Conservation (phyloP, 2,329 filamentous ascomycete genomes). For the Alternaria infectoria region DNA sequence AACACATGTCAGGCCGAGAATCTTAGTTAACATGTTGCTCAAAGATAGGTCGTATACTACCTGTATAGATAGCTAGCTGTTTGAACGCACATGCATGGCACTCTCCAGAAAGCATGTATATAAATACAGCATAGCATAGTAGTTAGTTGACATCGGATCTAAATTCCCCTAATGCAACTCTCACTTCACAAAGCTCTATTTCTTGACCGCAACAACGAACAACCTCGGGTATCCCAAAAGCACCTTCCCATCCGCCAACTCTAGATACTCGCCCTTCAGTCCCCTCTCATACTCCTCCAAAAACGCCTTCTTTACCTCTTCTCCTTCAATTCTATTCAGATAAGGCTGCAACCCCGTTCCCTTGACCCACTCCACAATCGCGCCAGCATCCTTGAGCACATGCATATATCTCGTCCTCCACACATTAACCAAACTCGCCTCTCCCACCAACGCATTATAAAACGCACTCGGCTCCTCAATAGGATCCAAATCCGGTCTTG, state of each 20-base stretch:
- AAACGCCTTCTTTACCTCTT: slow-evolving; percentile 51
- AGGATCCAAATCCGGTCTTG: slow-evolving; percentile 51
- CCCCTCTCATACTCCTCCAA: slow-evolving; percentile 55
- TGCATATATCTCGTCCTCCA: slow-evolving; percentile 65
- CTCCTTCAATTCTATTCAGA: slow-evolving; percentile 55
- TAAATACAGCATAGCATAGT: neutral
- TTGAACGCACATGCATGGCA: neutral
- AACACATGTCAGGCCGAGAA: no score
- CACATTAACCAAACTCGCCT: slow-evolving; percentile 53
- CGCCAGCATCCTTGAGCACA: slow-evolving; percentile 54
- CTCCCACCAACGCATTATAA: slow-evolving; percentile 57
- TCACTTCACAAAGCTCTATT: slow-evolving; percentile 6
- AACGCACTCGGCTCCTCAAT: slow-evolving; percentile 57
- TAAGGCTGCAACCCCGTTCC: slow-evolving; percentile 64
- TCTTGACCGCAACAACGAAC: slow-evolving; percentile 57
- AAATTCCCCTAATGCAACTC: neutral
- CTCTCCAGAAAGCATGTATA: neutral
- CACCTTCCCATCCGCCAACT: slow-evolving; percentile 59
- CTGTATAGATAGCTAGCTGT: neutral
- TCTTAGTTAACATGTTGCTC: no score
- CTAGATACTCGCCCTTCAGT: slow-evolving; percentile 54
- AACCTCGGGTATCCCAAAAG: slow-evolving; percentile 63
- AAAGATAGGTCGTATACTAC: no score
- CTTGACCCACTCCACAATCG: slow-evolving; percentile 66
- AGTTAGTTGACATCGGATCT: neutral